These are phyloP conservation scores for Mucuna pruriens DNA, from an alignment of 306 rosid genomes.

Conservation along the genomic window DNA sequence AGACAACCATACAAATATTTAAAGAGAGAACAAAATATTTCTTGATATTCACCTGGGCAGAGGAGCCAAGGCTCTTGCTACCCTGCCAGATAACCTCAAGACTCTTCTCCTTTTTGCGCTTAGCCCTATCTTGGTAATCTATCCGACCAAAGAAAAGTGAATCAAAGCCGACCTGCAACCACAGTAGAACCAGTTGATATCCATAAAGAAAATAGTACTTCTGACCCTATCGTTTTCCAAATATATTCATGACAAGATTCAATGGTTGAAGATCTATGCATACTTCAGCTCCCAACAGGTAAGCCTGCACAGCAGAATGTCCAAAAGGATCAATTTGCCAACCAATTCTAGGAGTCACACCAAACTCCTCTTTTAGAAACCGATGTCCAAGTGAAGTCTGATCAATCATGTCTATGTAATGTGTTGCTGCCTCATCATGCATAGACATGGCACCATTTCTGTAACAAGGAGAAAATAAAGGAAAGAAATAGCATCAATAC, in stretches of 20 bases:
- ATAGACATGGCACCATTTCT: constrained; percentile 95
- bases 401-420: constrained; percentile 88
- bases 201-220: background rate
- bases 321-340: constrained; percentile 97
- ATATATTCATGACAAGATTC: constrained; percentile 31
- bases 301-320: constrained; percentile 87
- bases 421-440: constrained; percentile 93
- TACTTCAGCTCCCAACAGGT: constrained; percentile 81
- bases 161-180: constrained; percentile 71
- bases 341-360: constrained; percentile 75
- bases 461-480: constrained; percentile 22
- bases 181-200: constrained; percentile 35
- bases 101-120: constrained; percentile 74
- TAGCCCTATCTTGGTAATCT: constrained; percentile 84
- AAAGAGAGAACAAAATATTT: constrained; percentile 5
- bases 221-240: constrained; percentile 22
- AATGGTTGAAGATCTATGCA: constrained; percentile 32
- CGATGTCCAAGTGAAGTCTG: constrained; percentile 86
- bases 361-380: constrained; percentile 66
- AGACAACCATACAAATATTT: constrained; percentile 26
- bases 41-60: constrained; percentile 63
- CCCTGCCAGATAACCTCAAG: constrained; percentile 88
- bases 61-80: constrained; percentile 74
- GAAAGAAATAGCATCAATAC: constrained; percentile 36
- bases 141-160: constrained; percentile 84